Evolutionary conservation across 805 yeast species (phyloP).

Genomic region (Candida koratica): DNA sequence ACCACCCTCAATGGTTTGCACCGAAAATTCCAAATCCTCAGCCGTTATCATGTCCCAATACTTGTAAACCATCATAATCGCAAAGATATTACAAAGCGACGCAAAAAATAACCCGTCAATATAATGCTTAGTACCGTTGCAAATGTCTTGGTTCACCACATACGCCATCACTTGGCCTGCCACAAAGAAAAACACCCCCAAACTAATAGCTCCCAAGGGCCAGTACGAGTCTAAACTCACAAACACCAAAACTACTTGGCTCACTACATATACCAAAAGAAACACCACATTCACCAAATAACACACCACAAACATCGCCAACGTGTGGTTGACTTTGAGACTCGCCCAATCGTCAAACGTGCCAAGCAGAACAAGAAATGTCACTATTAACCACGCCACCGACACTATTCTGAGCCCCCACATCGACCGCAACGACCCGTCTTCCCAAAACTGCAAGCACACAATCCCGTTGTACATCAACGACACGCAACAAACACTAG

Average conservation of each 20-base stretch:
- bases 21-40: conserved; percentile 91
- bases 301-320: conserved; percentile 64
- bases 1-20: conserved; percentile 43
- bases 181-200: conserved; percentile 70
- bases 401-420: conserved; percentile 50
- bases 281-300: conserved; percentile 71
- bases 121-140: conserved; percentile 75
- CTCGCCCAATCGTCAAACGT: conserved; percentile 67
- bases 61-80: conserved; percentile 93
- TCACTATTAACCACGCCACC: conserved; percentile 54
- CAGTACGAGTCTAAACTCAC: conserved; percentile 72
- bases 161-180: conserved; percentile 78
- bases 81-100: conserved; percentile 70
- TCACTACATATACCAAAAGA: conserved; percentile 55
- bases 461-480: conserved; percentile 71
- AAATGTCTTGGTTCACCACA: conserved; percentile 61
- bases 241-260: conserved; percentile 65
- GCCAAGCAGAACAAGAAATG: conserved; percentile 63
- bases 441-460: conserved; percentile 92
- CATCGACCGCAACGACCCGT: conserved; percentile 72
- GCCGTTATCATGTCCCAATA: conserved; percentile 95
- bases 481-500: conserved; percentile 67
- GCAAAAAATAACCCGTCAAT: conserved; percentile 88
- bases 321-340: conserved; percentile 50
- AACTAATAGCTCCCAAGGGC: conserved; percentile 81